phyloP scores from a whole-genome alignment of 306 rosid species.

The Inga oerstediana region DNA sequence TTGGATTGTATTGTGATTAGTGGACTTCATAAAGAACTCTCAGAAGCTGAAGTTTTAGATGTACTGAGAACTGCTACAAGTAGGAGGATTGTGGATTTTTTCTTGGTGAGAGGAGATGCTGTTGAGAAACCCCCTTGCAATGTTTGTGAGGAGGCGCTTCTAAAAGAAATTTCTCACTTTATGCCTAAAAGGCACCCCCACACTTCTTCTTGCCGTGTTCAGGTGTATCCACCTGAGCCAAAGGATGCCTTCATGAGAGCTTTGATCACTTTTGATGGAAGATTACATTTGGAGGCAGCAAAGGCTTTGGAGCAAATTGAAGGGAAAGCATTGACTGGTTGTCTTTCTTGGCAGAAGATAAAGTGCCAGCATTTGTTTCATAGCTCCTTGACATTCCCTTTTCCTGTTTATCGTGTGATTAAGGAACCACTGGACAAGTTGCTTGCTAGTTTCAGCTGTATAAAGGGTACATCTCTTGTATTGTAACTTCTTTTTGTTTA shows the following conservation, averaged over 20 bases:
- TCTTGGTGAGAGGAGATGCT: slow-evolving; percentile 73
- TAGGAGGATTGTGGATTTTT: slow-evolving; percentile 69
- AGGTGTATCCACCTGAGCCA: slow-evolving; percentile 68
- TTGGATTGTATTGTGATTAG: slow-evolving; percentile 46
- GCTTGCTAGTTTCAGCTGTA: slow-evolving; percentile 49
- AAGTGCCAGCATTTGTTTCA: slow-evolving; percentile 78
- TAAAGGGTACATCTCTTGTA: slow-evolving; percentile 52
- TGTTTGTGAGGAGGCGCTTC: slow-evolving; percentile 75
- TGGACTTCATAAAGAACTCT: slow-evolving; percentile 65
- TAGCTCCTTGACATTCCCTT: slow-evolving; percentile 68
- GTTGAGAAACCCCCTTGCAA: slow-evolving; percentile 59
- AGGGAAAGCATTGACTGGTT: slow-evolving; percentile 78
- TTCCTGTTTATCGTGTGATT: slow-evolving; percentile 64
- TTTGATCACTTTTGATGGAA: slow-evolving; percentile 76
- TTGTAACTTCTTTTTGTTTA: slow-evolving; percentile 16
- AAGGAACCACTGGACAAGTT: slow-evolving; percentile 57
- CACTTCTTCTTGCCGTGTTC: slow-evolving; percentile 58
- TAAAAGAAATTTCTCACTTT: slow-evolving; percentile 66
- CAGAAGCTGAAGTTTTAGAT: slow-evolving; percentile 65
- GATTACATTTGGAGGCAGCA: slow-evolving; percentile 95
- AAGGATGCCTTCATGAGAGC: slow-evolving; percentile 73
- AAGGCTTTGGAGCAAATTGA: slow-evolving; percentile 84
- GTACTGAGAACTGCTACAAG: slow-evolving; percentile 62
- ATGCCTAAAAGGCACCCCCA: slow-evolving; percentile 67
- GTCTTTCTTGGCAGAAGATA: slow-evolving; percentile 88